Base-by-base conservation (phyloP, 2,329 filamentous ascomycete genomes). In the Lecanicillium sp. region DNA sequence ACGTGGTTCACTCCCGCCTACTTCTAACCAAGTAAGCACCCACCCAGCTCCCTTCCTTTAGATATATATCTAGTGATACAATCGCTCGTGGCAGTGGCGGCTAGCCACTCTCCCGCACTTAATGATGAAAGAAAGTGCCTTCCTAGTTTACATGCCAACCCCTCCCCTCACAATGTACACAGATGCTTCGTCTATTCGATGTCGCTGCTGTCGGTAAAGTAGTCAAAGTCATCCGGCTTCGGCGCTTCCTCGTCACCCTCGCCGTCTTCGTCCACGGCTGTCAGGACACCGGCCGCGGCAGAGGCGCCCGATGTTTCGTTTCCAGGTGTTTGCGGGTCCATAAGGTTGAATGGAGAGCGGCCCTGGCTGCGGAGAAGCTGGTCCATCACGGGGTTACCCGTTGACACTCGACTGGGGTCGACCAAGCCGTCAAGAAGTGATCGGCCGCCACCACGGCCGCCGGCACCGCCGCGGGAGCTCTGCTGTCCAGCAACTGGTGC, bases 211-310 rank as follows among this genome's bases (percentile, higher is more conserved):
- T 87, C 84, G 5, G 81, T 81, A 50, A 82, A 79, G 59, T 92
- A 89, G 44, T 90, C 84, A 61, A 92, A 92, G 37, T 86, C 81
- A 10, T 66, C 64, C 5, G 86, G 87, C 6, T 77, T 59, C 28
- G 72, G 65, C 2, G 86, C 86, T 56, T 90, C 86, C 50, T 84
- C 81, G 11, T 76, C 81, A 25, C 72, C 80, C 45, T 87, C 83
- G 9, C 72, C 78, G 51, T 90, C 85, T 60, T 97, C 90, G 52
- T 96, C 89, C 4, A 94, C 79, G 5, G 88, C 83, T 4, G 84
- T 95, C 49, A 95, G 66, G 2, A 94, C 86, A 40, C 82, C 85
- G 0, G 84, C 87, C 0, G 84, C 84, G 0, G 83, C 82, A 0
- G 79, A 80, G 14, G 84, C 80, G 15, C 57, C 60, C 11, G 38